Percentiles rank a stretch among this genome's conserved stretches.
Conservation (phyloP, 306 rosid species). For the Heteromeles arbutifolia region DNA sequence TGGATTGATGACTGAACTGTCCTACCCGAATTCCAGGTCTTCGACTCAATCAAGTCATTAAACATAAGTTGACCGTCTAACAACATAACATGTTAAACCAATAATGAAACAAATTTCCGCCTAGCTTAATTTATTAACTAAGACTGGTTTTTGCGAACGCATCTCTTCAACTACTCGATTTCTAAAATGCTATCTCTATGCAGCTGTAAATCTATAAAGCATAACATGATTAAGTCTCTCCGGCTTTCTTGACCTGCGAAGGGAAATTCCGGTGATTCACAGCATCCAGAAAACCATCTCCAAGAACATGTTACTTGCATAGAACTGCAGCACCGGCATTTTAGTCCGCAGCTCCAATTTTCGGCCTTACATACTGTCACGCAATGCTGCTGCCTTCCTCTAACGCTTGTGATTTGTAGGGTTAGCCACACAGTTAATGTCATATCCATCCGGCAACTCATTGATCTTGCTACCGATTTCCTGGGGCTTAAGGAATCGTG, state of each 20-base stretch:
- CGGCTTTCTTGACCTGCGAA: slow-evolving; percentile 47
- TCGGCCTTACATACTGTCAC: slow-evolving; percentile 47
- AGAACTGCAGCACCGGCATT: slow-evolving; percentile 50
- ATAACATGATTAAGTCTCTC: slow-evolving; percentile 45
- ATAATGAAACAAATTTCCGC: background rate
- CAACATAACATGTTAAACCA: background rate
- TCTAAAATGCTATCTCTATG: background rate
- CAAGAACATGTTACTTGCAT: slow-evolving; percentile 29
- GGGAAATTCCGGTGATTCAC: slow-evolving; percentile 51
- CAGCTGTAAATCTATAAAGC: slow-evolving; percentile 50
- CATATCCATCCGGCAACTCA: slow-evolving; percentile 41
- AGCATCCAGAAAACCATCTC: slow-evolving; percentile 64
- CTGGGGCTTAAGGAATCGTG: slow-evolving; percentile 45
- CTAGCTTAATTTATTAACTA: background rate
- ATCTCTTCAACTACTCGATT: background rate
- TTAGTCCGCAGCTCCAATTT: slow-evolving; percentile 65
- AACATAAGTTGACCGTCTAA: background rate
- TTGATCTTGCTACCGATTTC: slow-evolving; percentile 32
- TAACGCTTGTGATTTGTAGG: slow-evolving; percentile 1
- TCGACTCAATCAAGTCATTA: background rate
- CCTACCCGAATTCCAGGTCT: background rate
- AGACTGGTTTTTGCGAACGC: background rate
- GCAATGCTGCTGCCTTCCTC: slow-evolving; percentile 30
- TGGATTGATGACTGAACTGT: background rate
- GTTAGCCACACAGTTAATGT: slow-evolving; percentile 57